Evolutionary conservation across 768 basidiomycete species (phyloP), one percentile per base, ranked within the genome.

Genomic region (Dendrothele bispora): DNA sequence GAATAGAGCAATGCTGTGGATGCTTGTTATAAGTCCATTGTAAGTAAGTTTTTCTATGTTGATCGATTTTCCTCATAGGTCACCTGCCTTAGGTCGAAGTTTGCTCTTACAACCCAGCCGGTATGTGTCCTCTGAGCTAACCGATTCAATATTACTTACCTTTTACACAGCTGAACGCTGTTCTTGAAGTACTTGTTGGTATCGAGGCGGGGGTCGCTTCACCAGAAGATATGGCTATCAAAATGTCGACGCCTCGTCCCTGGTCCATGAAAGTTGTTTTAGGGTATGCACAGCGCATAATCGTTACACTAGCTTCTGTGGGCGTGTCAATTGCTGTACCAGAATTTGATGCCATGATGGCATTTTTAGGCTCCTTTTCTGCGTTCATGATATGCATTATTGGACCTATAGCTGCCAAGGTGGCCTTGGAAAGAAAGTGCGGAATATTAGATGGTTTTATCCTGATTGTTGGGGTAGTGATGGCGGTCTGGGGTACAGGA

Each of bases 341-440:
- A 5, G 79, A 88, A 45, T 95, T 95, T 65, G 82, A 84, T 53
- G 75, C 83, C 4, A 71, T 86, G 65, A 92, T 94, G 88, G 89
- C 91, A 1, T 89, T 97, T 64, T 71, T 98, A 43, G 95, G 95
- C 2, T 85, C 90, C n/a, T 91, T 92, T 63, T 84, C 86, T 28
- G 88, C 91, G 0, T 84, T 84, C 54, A 69, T 84, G 58, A 75
- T 91, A 20, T 88, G 87, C 52, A 77, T 89, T 20, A 82, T 91
- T 50, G 81, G 86, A 8, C 94, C 92, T 4, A 71, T 95, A 30
- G 70, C 79, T 21, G 87, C 86, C 4, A 88, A 88, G 61, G 68
- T 86, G 14, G 74, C 72, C 40, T 67, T 91, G 48, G 70, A 76
- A 20, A 69, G 77, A 4, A 68, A 61, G 35, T 80, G 78, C 53